Percentiles rank a stretch among this genome's conserved stretches.
Evolutionary conservation across 2,329 filamentous ascomycete genomes (phyloP).

Genomic region (Lachnellula arida): DNA sequence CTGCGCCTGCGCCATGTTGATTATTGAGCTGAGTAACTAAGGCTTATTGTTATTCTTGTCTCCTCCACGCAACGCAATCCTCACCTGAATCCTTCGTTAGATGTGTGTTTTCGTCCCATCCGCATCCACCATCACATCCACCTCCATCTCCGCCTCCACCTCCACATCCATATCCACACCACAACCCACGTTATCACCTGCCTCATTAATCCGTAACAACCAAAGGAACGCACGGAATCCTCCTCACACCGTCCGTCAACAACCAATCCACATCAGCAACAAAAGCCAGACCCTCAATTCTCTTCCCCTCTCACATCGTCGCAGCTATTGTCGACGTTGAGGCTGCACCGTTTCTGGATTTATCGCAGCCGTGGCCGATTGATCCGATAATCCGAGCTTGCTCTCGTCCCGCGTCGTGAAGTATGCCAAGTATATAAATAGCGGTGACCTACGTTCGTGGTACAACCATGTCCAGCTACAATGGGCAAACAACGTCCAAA

Average conservation of each 20-base stretch:
- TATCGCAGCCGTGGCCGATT: not conserved
- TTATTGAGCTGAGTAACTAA: conserved; percentile 13
- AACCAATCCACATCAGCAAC: not conserved
- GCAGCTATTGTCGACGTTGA: not conserved
- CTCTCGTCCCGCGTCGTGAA: not conserved
- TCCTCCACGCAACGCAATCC: not conserved
- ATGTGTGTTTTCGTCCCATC: not conserved
- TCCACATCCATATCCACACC: not conserved
- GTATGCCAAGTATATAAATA: conserved; percentile 20
- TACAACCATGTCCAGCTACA: conserved; percentile 23
- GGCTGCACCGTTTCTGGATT: no score
- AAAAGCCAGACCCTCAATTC: no score
- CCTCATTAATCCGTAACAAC: no score
- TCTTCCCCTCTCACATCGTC: not conserved
- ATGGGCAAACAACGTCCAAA: conserved; percentile 21
- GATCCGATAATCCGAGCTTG: not conserved
- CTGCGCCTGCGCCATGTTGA: conserved; percentile 19
- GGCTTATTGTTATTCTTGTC: conserved; percentile 3
- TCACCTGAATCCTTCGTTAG: not conserved
- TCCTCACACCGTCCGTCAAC: not conserved
- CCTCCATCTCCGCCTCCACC: not conserved
- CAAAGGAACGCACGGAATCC: not conserved
- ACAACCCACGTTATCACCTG: no score
- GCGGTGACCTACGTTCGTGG: conserved; percentile 10
- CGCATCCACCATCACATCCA: not conserved